Evolutionary conservation across 2,329 filamentous ascomycete species (phyloP), one percentile per base, ranked within the genome.

Genomic region (Aphanocladium album): DNA sequence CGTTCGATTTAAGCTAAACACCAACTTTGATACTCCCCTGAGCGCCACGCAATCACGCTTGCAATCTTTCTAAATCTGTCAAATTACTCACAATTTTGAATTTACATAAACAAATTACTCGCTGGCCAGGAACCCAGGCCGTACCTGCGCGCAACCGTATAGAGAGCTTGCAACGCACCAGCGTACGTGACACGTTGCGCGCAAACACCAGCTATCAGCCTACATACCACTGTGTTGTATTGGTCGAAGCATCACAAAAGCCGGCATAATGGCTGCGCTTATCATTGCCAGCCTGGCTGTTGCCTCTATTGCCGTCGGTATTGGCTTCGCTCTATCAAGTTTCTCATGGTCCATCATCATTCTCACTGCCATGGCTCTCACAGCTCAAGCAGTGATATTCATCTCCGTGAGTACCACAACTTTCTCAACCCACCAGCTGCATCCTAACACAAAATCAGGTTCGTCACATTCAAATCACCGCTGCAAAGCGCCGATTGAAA

Each of bases 391-490:
- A 25, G 21, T 64, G 57, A 66, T 74, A 52, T 73, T 72, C 53
- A 46, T 70, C 30, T 70, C 71, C 33, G 75, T 74, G 65, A 60
- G 68, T n/a, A n/a, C n/a, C 47, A 37, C 41, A 17, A 21, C 17
- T 19, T 27, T 2, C 37, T 21, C 37, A n/a, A n/a, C n/a, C n/a
- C n/a, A n/a, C n/a, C n/a, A n/a, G n/a, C n/a, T n/a, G n/a, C n/a
- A 5, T 61, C 58, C 41, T 57, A 45, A 64, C 61, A 51, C n/a
- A 5, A n/a, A 19, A 3, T 19, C 49, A 73, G 73, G 64, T 67
- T 14, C 68, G 72, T 1, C 73, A 74, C 54, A 62, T 70, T 1
- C 69, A 73, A 21, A 55, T 76, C 12, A 19, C 64, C 11, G 61
- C 50, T 0, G 64, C 46, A 1, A 70, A 68, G n/a, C 65, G 65